These are phyloP conservation scores for Hymenoscyphus infarciens DNA, from an alignment of 2,329 filamentous ascomycete species.

Conservation along the genomic window DNA sequence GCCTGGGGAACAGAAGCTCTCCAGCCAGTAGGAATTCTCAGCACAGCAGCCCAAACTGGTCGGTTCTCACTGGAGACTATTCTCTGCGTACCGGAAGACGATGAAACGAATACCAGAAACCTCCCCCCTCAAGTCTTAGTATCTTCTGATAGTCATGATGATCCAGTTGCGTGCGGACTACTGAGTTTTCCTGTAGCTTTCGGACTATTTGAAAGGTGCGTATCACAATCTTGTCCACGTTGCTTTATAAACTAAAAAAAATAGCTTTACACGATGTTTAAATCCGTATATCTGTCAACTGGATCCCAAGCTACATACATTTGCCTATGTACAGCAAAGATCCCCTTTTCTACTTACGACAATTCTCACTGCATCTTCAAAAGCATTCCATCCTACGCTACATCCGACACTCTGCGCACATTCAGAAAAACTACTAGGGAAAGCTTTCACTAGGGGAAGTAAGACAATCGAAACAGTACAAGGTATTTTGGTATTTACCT, in stretches of 20 bases:
- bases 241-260: background rate
- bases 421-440: constrained; percentile 34
- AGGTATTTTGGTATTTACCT: constrained; percentile 39
- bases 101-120: too few species aligned
- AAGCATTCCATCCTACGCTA: constrained; percentile 37
- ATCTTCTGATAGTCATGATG: constrained; percentile 15
- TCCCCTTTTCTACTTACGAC: constrained; percentile 39
- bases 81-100: constrained; percentile 24
- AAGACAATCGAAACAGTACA: constrained; percentile 41
- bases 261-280: constrained; percentile 39
- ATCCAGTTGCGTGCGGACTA: constrained; percentile 32
- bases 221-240: background rate
- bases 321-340: constrained; percentile 36
- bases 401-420: constrained; percentile 35
- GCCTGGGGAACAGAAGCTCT: constrained; percentile 25
- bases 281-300: constrained; percentile 43
- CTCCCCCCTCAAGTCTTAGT: too few species aligned
- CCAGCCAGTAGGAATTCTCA: constrained; percentile 37
- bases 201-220: constrained; percentile 34
- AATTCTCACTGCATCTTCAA: constrained; percentile 37
- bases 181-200: constrained; percentile 32
- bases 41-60: constrained; percentile 35
- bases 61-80: constrained; percentile 38
- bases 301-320: constrained; percentile 39
- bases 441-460: constrained; percentile 34